A percentile compares a stretch with the other conserved stretches of the same genome.
Evolutionary conservation across 441 rosid genomes (phyloP).

Genomic region (Croton laevigatus): DNA sequence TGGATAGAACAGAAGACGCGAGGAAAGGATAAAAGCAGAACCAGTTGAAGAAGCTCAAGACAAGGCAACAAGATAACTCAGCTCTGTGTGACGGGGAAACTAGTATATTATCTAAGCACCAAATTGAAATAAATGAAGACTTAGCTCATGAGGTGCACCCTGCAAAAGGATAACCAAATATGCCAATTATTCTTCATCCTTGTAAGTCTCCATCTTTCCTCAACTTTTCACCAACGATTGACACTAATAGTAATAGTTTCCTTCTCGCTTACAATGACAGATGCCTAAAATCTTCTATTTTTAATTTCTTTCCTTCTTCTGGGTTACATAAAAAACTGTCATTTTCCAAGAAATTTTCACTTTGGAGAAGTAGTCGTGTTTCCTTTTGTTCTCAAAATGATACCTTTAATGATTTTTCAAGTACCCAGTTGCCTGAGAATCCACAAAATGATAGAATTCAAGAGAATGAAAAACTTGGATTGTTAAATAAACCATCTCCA

Average conservation of each 20-base stretch:
- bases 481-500: conserved; percentile 67
- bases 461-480: conserved; percentile 57
- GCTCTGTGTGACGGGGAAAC: background rate
- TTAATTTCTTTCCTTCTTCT: conserved; percentile 17
- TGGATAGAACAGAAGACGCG: background rate
- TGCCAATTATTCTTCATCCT: conserved; percentile 56
- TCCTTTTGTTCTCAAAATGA: conserved; percentile 45
- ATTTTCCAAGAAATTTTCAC: conserved; percentile 22
- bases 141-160: conserved; percentile 25
- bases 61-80: background rate
- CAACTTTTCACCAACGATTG: conserved; percentile 25
- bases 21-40: too few species aligned
- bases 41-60: background rate
- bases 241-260: conserved; percentile 9
- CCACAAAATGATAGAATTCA: conserved; percentile 26
- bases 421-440: conserved; percentile 36
- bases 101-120: background rate
- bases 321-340: conserved; percentile 14
- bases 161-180: conserved; percentile 39
- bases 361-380: conserved; percentile 30
- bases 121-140: background rate
- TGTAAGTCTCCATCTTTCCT: conserved; percentile 41
- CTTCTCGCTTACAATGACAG: conserved; percentile 6
- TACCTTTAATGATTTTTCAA: conserved; percentile 35
- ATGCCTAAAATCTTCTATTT: conserved; percentile 22